Percentiles rank a stretch among this genome's conserved stretches.
Evolutionary conservation across 768 basidiomycete species (phyloP).

Genomic region (Trametes coccinea): DNA sequence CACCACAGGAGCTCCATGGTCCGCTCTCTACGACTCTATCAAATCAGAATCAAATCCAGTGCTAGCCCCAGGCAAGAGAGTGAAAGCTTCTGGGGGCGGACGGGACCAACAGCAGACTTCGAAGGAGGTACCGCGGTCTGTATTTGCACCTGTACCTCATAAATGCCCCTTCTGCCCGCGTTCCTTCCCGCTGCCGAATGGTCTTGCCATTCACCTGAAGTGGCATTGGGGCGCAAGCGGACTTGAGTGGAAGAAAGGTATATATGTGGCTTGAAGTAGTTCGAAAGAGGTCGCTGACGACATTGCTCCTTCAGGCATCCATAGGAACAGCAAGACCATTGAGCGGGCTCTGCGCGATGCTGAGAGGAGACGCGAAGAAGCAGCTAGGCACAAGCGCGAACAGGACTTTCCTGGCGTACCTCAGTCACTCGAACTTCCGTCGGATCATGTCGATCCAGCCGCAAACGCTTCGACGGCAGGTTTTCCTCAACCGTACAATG

Average conservation of each 20-base stretch:
- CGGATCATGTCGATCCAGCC: background rate
- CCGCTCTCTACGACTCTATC: conserved; percentile 4
- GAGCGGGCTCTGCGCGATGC: conserved; percentile 13
- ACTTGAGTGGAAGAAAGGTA: conserved; percentile 21
- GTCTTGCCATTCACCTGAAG: conserved; percentile 23
- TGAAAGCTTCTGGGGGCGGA: background rate
- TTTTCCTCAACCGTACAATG: background rate
- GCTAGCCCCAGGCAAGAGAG: background rate
- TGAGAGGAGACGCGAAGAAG: conserved; percentile 7
- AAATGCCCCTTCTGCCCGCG: conserved; percentile 23
- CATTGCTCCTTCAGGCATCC: conserved; percentile 10
- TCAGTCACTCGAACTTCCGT: background rate
- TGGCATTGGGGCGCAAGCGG: conserved; percentile 25
- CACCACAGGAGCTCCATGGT: background rate
- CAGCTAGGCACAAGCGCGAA: background rate
- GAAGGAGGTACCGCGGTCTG: no score
- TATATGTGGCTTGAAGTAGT: background rate
- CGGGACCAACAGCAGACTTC: background rate
- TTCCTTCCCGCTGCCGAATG: conserved; percentile 16
- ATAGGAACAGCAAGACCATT: conserved; percentile 7
- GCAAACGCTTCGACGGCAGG: background rate
- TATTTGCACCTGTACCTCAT: background rate
- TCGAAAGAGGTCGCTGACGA: no score
- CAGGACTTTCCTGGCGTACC: background rate
- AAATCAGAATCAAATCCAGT: background rate